phyloP scores from a whole-genome alignment of 2,329 filamentous ascomycete species.

The Fusarium sp. region DNA sequence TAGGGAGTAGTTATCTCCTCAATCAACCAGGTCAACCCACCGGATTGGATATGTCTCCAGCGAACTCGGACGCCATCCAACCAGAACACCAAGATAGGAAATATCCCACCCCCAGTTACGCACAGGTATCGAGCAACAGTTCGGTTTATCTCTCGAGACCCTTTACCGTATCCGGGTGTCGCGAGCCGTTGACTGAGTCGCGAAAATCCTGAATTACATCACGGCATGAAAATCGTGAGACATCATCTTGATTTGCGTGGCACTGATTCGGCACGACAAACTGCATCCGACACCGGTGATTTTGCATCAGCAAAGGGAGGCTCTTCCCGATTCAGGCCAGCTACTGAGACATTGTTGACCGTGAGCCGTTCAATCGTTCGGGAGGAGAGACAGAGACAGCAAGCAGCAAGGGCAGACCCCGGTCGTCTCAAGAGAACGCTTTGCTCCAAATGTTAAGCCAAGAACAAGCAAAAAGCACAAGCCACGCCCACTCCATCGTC shows the following conservation, averaged over 20 bases:
- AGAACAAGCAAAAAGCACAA: slow-evolving; percentile 12
- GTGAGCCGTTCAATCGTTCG: slow-evolving; percentile 18
- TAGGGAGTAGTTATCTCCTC: slow-evolving; percentile 31
- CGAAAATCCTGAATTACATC: slow-evolving; percentile 33
- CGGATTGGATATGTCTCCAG: slow-evolving; percentile 33
- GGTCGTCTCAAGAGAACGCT: slow-evolving; percentile 22
- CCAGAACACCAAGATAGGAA: slow-evolving; percentile 41
- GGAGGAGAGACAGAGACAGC: slow-evolving; percentile 5
- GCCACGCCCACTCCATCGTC: slow-evolving; percentile 39
- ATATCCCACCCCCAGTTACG: slow-evolving; percentile 37
- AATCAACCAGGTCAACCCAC: slow-evolving; percentile 35
- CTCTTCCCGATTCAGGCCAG: slow-evolving; percentile 13
- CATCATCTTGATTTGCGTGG: slow-evolving; percentile 8
- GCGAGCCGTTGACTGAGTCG: slow-evolving; percentile 21
- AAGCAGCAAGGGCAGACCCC: slow-evolving; percentile 22
- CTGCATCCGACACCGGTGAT: slow-evolving; percentile 4
- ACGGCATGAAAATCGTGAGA: slow-evolving; percentile 21
- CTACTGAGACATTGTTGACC: slow-evolving; percentile 32
- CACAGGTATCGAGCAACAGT: slow-evolving; percentile 30
- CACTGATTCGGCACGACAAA: slow-evolving; percentile 10
- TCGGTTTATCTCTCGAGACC: slow-evolving; percentile 42
- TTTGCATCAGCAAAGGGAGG: slow-evolving; percentile 11
- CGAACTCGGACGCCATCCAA: slow-evolving; percentile 31
- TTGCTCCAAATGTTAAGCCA: slow-evolving; percentile 22
- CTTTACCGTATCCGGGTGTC: slow-evolving; percentile 31